These are phyloP conservation scores for Euphrasia arctica DNA, from an alignment of 305 asterid species.

Conservation along the genomic window DNA sequence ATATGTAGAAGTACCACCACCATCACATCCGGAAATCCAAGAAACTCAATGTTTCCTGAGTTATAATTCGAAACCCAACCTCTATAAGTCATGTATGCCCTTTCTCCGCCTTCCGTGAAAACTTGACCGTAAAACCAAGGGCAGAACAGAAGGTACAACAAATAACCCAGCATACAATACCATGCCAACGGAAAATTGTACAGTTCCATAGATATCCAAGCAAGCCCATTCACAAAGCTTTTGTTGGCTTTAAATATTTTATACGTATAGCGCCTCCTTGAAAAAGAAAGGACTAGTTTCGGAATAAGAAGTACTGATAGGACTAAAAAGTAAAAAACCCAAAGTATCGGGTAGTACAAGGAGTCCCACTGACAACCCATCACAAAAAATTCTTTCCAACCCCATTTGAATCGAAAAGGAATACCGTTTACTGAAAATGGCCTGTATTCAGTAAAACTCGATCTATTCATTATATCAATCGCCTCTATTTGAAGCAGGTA, in stretches of 20 bases:
- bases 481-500: conserved; percentile 74
- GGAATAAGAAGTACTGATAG: conserved; percentile 61
- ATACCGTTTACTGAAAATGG: conserved; percentile 74
- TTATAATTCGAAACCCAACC: conserved; percentile 67
- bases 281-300: conserved; percentile 39
- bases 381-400: conserved; percentile 76
- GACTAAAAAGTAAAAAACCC: conserved; percentile 43
- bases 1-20: conserved; percentile 89
- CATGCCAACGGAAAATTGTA: conserved; percentile 47
- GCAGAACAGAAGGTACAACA: conserved; percentile 72
- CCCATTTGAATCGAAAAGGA: conserved; percentile 60
- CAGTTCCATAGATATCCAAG: conserved; percentile 60
- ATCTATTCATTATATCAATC: conserved; percentile 50
- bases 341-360: conserved; percentile 67
- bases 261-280: conserved; percentile 49
- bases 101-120: conserved; percentile 43
- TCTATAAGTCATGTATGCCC: conserved; percentile 81
- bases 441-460: conserved; percentile 61
- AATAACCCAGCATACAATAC: conserved; percentile 46
- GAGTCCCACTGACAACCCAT: conserved; percentile 97
- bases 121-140: conserved; percentile 90
- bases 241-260: conserved; percentile 43
- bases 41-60: conserved; percentile 40
- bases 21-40: conserved; percentile 90
- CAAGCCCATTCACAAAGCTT: conserved; percentile 40